phyloP scores from a whole-genome alignment of 257 asterid species.

The Anisodus tanguticus region DNA sequence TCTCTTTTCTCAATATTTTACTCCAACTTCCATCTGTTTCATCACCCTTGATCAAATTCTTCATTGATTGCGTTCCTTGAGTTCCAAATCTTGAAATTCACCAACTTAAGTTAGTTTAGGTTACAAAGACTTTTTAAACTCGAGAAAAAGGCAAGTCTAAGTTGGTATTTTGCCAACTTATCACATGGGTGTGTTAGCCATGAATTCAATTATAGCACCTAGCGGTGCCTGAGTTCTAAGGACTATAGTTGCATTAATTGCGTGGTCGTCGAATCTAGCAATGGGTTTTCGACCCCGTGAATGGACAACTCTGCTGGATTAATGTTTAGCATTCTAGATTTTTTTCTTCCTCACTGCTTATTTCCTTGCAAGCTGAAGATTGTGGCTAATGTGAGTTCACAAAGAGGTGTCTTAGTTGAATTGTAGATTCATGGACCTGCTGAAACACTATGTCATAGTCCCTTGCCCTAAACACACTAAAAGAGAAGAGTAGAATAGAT shows the following conservation, averaged over 20 bases:
- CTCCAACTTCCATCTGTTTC: too few species aligned
- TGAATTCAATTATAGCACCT: background rate
- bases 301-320: background rate
- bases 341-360: background rate
- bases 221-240: background rate
- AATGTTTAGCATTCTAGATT: background rate
- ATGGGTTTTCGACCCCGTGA: background rate
- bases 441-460: background rate
- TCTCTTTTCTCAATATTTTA: too few species aligned
- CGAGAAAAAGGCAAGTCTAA: too few species aligned
- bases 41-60: too few species aligned
- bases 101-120: too few species aligned
- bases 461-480: background rate
- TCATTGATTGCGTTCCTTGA: too few species aligned
- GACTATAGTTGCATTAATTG: background rate
- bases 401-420: background rate
- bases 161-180: too few species aligned
- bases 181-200: background rate
- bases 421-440: constrained; percentile 21
- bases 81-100: too few species aligned
- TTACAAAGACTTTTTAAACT: too few species aligned
- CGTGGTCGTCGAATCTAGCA: background rate
- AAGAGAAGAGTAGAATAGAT: background rate
- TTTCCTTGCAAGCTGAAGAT: background rate
- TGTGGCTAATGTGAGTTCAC: background rate